These are phyloP conservation scores for Globisporangium splendens DNA, from an alignment of 352 stramenopile genomes.

Conservation along the genomic window DNA sequence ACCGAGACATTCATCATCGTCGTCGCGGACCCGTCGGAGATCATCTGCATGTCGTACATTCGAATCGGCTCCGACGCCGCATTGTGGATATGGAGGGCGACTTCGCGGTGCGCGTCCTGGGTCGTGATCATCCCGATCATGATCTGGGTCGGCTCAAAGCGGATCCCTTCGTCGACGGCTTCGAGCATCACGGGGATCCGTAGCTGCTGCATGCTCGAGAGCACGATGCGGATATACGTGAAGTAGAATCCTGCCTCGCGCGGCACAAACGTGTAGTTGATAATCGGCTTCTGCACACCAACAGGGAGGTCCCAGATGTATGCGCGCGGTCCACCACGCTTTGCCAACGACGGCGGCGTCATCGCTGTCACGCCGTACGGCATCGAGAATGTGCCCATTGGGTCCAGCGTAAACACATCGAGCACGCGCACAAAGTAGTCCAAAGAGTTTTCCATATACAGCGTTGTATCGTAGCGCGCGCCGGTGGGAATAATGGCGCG, in stretches of 20 bases:
- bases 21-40: background rate
- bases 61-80: slow-evolving; percentile 29
- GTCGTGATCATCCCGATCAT: slow-evolving; percentile 34
- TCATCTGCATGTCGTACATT: slow-evolving; percentile 31
- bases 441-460: slow-evolving; percentile 44
- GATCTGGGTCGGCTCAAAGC: slow-evolving; percentile 30
- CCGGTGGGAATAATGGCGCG: slow-evolving; percentile 29
- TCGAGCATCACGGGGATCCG: slow-evolving; percentile 34
- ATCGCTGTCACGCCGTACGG: slow-evolving; percentile 1
- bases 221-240: slow-evolving; percentile 34
- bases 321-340: background rate
- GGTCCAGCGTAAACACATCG: slow-evolving; percentile 43
- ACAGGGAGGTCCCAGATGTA: slow-evolving; percentile 40
- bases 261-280: slow-evolving; percentile 30
- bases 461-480: slow-evolving; percentile 23
- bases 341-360: background rate
- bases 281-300: slow-evolving; percentile 26
- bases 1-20: slow-evolving; percentile 28
- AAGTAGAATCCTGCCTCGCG: slow-evolving; percentile 24
- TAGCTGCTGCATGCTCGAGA: slow-evolving; percentile 11
- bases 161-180: slow-evolving; percentile 33
- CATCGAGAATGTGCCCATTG: slow-evolving; percentile 25
- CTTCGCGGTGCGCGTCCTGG: slow-evolving; percentile 18
- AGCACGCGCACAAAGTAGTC: slow-evolving; percentile 36
- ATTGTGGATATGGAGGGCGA: slow-evolving; percentile 42